Conservation (phyloP, 345 rosid genomes). For the Ricinus communis region DNA sequence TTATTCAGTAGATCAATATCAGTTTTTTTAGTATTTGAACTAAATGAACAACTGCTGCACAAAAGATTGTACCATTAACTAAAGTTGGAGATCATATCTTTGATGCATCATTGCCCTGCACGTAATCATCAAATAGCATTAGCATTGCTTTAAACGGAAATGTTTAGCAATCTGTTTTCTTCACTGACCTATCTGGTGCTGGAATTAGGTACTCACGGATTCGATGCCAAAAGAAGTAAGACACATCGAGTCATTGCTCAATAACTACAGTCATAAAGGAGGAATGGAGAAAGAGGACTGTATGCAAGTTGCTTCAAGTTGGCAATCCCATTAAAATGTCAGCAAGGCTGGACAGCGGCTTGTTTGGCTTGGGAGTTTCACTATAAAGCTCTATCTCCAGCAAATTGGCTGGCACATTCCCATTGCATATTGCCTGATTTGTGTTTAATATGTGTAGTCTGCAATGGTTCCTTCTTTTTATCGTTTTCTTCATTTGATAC, state of each 20-base stretch:
- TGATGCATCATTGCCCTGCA: not conserved
- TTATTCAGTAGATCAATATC: not conserved
- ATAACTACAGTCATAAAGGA: slow-evolving; percentile 42
- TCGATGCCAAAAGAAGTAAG: slow-evolving; percentile 91
- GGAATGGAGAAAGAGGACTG: slow-evolving; percentile 14
- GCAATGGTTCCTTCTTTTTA: not conserved
- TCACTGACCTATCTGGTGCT: not conserved
- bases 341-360: not conserved
- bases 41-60: not conserved
- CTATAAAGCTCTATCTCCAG: not conserved
- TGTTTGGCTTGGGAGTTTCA: not conserved
- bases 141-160: not conserved
- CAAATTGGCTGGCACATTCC: not conserved
- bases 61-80: not conserved
- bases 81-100: not conserved
- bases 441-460: too few species aligned
- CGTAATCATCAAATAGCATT: not conserved
- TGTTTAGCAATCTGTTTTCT: not conserved
- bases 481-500: slow-evolving; percentile 1
- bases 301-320: slow-evolving; percentile 25
- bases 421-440: not conserved
- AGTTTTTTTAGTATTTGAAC: not conserved
- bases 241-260: slow-evolving; percentile 72
- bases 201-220: slow-evolving; percentile 79
- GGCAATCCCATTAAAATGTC: not conserved